Base-by-base conservation (phyloP, 1,284 basidiomycete species). In the Malassezia furfur region DNA sequence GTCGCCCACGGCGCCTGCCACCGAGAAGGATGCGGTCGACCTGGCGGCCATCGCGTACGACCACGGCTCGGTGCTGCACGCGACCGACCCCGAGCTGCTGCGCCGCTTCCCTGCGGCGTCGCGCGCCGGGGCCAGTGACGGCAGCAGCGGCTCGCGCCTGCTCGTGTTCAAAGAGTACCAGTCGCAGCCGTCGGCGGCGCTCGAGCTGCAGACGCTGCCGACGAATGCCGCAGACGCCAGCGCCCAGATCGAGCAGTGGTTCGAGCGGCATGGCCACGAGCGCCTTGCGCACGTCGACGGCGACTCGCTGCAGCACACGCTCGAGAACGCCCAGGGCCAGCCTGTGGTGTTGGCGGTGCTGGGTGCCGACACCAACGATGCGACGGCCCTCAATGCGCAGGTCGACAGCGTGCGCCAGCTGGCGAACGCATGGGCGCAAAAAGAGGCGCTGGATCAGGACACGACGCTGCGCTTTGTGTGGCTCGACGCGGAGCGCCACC, bases 101-200 rank as follows among this genome's bases (percentile, higher is more conserved):
- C 59, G 54, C 1, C 59, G 60, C 15, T 70, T 63, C 46, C 43
- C 43, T 32, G 40, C 52, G 25, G 40, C 35, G 36, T 45, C 49
- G 5, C 41, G 62, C 17, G 44, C 52, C 3, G 50, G 58, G 34
- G 56, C 53, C 19, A 39, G 39, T 15, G 50, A 49, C 17, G 7
- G 7, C 7, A 15, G 43, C 25, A 21, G 10, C n/a, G 51, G 57
- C 17, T 36, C 47, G 37, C 47, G 36, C 35, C 46, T 74, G 41
- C 65, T 74, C 34, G 72, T 66, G 2, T 74, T 74, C 64, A 72
- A 73, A 48, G 70, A 72, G 31, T 62, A 57, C 47, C 38, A 48
- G 7, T 32, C 39, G 2, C 47, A 57, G n/a, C 70, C 70, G 7
- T 56, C 60, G 15, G 45, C 53, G 12, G 49, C 49, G 15, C 54